Evolutionary conservation across 2,329 filamentous ascomycete genomes (phyloP).

Genomic region (Xylariaceae sp.): DNA sequence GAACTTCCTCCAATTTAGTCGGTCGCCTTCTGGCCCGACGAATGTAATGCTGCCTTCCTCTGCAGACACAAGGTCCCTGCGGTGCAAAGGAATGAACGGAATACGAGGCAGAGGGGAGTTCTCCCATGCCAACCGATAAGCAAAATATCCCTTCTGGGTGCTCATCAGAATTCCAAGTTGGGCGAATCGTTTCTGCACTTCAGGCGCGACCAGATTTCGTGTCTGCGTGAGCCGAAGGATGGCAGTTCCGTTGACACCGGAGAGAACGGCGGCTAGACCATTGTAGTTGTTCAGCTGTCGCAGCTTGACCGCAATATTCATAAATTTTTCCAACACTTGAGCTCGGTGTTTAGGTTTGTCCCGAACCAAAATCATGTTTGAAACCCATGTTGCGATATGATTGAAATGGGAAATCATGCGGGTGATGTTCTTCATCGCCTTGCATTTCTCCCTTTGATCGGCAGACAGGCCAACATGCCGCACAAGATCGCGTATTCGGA

Average conservation of each 20-base stretch:
- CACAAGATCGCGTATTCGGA: slow-evolving; percentile 86
- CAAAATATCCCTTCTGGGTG: slow-evolving; percentile 84
- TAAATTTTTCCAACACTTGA: slow-evolving; percentile 89
- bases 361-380: slow-evolving; percentile 77
- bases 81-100: slow-evolving; percentile 85
- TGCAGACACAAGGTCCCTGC: slow-evolving; percentile 83
- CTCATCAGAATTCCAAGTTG: slow-evolving; percentile 88
- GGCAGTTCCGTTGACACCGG: slow-evolving; percentile 82
- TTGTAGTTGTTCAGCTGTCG: slow-evolving; percentile 97
- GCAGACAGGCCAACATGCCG: slow-evolving; percentile 76
- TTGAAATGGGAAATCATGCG: slow-evolving; percentile 94
- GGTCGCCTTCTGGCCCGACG: slow-evolving; percentile 63
- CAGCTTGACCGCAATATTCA: slow-evolving; percentile 79
- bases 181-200: slow-evolving; percentile 77
- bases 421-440: slow-evolving; percentile 77
- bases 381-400: slow-evolving; percentile 75
- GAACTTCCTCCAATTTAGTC: slow-evolving; percentile 98
- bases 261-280: slow-evolving; percentile 85
- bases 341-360: slow-evolving; percentile 96
- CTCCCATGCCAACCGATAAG: slow-evolving; percentile 96
- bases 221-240: slow-evolving; percentile 81
- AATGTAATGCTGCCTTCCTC: slow-evolving; percentile 91
- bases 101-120: slow-evolving; percentile 88
- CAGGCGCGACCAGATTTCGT: slow-evolving; percentile 63
- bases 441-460: slow-evolving; percentile 67